phyloP scores from a whole-genome alignment of 805 yeast genomes.

The Teunomyces tritomae region DNA sequence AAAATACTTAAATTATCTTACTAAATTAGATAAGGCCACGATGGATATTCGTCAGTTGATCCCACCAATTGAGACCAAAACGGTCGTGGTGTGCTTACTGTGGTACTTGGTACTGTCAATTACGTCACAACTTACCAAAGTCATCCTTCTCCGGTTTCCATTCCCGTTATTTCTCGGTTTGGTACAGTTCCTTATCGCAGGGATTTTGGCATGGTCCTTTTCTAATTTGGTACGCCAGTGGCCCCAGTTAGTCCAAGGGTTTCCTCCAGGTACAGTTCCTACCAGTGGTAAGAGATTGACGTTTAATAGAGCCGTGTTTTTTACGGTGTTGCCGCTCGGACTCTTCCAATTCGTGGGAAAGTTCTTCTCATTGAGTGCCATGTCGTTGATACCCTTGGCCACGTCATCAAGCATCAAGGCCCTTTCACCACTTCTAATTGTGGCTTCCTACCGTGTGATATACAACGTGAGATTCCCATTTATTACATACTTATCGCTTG shows the following conservation, averaged over 20 bases:
- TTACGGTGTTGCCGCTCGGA: constrained; percentile 59
- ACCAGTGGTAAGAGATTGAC: constrained; percentile 20
- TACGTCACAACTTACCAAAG: constrained; percentile 63
- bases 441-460: constrained; percentile 50
- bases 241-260: constrained; percentile 30
- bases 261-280: constrained; percentile 60
- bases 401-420: constrained; percentile 73
- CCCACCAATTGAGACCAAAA: constrained; percentile 37
- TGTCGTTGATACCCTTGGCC: constrained; percentile 62
- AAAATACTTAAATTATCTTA: too few species aligned
- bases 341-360: constrained; percentile 66
- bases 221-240: constrained; percentile 31
- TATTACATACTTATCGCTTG: constrained; percentile 49
- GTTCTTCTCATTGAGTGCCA: constrained; percentile 60
- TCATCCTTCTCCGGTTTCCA: constrained; percentile 52
- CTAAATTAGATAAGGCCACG: neutral
- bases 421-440: constrained; percentile 60
- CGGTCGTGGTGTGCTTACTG: constrained; percentile 44
- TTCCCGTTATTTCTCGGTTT: constrained; percentile 65
- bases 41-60: constrained; percentile 6
- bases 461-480: constrained; percentile 51
- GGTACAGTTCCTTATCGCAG: constrained; percentile 56
- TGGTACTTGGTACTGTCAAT: constrained; percentile 66
- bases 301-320: constrained; percentile 29
- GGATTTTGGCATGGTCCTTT: constrained; percentile 39